These are phyloP conservation scores for Piloderma croceum DNA, from an alignment of 768 basidiomycete genomes.

Conservation along the genomic window DNA sequence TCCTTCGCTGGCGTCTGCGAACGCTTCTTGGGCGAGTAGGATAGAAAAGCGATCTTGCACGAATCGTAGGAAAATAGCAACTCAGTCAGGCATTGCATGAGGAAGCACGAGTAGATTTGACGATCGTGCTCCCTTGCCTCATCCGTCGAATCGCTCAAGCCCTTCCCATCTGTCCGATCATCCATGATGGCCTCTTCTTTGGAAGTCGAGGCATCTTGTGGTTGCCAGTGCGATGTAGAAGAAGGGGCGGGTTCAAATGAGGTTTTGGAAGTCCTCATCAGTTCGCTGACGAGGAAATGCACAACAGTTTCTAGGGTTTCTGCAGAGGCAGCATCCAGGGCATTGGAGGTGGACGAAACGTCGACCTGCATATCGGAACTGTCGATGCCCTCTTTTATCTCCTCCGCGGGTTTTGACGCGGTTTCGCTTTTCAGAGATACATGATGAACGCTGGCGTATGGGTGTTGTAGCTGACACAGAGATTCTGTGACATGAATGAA, in stretches of 20 bases:
- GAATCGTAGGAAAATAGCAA: conserved; percentile 87
- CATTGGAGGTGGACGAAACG: conserved; percentile 16
- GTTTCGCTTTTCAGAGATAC: conserved; percentile 44
- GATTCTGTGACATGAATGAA: conserved; percentile 74
- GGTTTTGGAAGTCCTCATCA: conserved; percentile 55
- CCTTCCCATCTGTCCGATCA: conserved; percentile 24
- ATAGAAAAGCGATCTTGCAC: conserved; percentile 85
- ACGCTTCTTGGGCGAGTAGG: conserved; percentile 62
- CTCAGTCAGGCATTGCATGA: conserved; percentile 91
- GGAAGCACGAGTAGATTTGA: conserved; percentile 64
- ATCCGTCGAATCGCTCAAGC: conserved; percentile 20
- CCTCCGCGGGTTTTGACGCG: conserved; percentile 17
- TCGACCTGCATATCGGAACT: conserved; percentile 60
- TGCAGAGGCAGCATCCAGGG: conserved; percentile 8
- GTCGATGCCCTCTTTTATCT: conserved; percentile 20
- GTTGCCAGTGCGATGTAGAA: conserved; percentile 6
- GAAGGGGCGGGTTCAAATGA: conserved; percentile 30
- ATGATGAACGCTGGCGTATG: conserved; percentile 51
- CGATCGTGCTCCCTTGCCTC: too few relatives aligned
- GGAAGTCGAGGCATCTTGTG: conserved; percentile 10
- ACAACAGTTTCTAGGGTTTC: conserved; percentile 55
- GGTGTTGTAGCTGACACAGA: conserved; percentile 66
- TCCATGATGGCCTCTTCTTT: conserved; percentile 13
- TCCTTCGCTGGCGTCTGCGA: conserved; percentile 62
- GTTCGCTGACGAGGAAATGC: conserved; percentile 68